Evolutionary conservation across 73 alveolate species (phyloP), one percentile per base, ranked within the genome.

Genomic region (Breviolum minutum): DNA sequence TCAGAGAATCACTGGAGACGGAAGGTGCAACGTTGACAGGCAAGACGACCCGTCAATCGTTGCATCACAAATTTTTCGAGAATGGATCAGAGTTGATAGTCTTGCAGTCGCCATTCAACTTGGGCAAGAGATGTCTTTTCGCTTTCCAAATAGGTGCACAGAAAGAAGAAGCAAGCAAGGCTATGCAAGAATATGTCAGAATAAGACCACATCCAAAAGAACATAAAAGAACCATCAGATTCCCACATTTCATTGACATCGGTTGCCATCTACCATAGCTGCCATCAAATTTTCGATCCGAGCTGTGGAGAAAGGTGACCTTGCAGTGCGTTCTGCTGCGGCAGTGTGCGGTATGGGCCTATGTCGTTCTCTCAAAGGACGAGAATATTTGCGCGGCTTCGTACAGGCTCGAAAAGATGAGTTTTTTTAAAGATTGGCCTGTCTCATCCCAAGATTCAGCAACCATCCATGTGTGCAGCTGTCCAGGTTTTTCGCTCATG

Each of bases 11-110:
- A 11, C 88, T 91, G 64, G 97, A 91, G 88, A 40, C 40, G 32
- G 97, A 73, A 62, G 97, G 97, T 11, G 97, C 97, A 11, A 54
- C 97, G 24, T 88, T 91, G 74, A 91, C 97, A 91, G 97, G 97
- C 84, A 61, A 12, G 63, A 10, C 29, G 69, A 48, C 76, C 76
- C 77, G 73, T 71, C 81, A 71, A 30, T 40, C 19, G 7, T 69
- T 69, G 79, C 79, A 19, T 16, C 79, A 69, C 79, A 69, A 40
- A 40, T 2, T 40, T 40, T 40, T 40, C 54, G 54, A 40, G 54
- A 40, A 0, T 40, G 54, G 54, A 40, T 40, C 54, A 40, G 54
- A 40, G 54, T 40, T 40, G 54, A 40, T 40, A 40, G 54, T 40
- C 3, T 40, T 40, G 3, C 54, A 40, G 54, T 40, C 54, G 54